phyloP scores from a whole-genome alignment of 345 rosid genomes.

The Dovyalis caffra region DNA sequence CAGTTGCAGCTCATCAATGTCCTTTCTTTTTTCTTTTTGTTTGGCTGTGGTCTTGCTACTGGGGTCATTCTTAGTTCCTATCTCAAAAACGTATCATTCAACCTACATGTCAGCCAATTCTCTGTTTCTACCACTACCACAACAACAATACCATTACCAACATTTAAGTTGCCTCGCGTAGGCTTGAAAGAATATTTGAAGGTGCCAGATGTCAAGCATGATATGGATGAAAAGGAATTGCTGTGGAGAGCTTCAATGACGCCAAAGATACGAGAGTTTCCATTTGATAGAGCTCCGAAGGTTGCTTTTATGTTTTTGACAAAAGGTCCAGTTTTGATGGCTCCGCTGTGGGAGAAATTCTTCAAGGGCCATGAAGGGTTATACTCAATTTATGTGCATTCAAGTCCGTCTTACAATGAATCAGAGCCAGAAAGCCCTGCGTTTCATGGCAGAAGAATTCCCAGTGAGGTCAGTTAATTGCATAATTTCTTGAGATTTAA shows the following conservation, averaged over 20 bases:
- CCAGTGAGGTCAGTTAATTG: slow-evolving; percentile 55
- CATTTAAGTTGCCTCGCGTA: background rate
- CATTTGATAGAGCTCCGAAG: slow-evolving; percentile 43
- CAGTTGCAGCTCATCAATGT: slow-evolving; percentile 12
- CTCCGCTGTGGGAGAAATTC: slow-evolving; percentile 75
- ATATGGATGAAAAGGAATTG: slow-evolving; percentile 66
- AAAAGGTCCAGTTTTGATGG: slow-evolving; percentile 54
- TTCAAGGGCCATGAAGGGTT: slow-evolving; percentile 58
- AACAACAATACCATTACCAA: background rate
- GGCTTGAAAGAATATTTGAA: slow-evolving; percentile 41
- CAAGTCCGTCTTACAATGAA: slow-evolving; percentile 56
- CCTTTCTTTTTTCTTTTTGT: slow-evolving; percentile 21
- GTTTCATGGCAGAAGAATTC: slow-evolving; percentile 62
- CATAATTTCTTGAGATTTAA: background rate
- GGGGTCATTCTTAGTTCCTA: slow-evolving; percentile 24
- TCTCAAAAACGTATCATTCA: slow-evolving; percentile 14
- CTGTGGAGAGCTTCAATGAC: slow-evolving; percentile 44
- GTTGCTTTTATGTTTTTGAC: slow-evolving; percentile 84
- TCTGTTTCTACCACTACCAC: slow-evolving; percentile 3
- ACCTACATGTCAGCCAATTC: background rate
- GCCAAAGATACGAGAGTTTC: slow-evolving; percentile 35
- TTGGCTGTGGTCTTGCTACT: slow-evolving; percentile 19
- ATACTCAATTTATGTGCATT: slow-evolving; percentile 69
- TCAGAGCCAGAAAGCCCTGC: slow-evolving; percentile 40
- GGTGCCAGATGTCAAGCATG: slow-evolving; percentile 38